Percentiles rank a stretch among this genome's conserved stretches.
These are phyloP conservation scores for Colletotrichum tropicale DNA, from an alignment of 2,329 filamentous ascomycete genomes.

Conservation along the genomic window DNA sequence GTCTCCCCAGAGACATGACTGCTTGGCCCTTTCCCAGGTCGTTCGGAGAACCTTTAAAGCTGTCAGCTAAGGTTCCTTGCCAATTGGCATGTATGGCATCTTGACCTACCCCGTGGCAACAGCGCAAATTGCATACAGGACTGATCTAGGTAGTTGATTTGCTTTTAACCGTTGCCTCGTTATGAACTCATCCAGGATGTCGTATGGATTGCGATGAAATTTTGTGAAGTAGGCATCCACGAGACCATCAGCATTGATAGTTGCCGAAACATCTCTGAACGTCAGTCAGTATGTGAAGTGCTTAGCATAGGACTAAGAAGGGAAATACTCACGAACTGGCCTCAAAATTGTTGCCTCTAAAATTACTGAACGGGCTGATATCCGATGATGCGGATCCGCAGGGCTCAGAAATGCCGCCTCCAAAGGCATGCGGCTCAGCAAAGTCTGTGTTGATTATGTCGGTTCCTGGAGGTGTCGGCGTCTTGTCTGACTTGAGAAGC, in stretches of 20 bases:
- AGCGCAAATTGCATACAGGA: constrained; percentile 5
- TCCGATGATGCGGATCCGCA: constrained; percentile 4
- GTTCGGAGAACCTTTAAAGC: neutral
- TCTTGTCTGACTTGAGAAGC: constrained; percentile 15
- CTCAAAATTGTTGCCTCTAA: neutral
- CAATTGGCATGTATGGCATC: neutral
- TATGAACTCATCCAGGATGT: neutral
- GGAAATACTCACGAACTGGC: neutral
- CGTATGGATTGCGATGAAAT: constrained; percentile 4
- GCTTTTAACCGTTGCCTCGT: neutral
- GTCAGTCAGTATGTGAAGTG: neutral
- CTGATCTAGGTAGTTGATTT: constrained; percentile 1
- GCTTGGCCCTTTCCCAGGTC: neutral
- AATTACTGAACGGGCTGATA: neutral
- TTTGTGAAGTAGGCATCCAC: constrained; percentile 10
- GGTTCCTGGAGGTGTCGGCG: neutral
- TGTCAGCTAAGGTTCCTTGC: neutral
- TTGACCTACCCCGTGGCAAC: constrained; percentile 3
- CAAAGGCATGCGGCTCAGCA: neutral
- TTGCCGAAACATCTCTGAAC: neutral
- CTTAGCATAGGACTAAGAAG: neutral
- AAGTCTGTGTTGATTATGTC: neutral
- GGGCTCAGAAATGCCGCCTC: neutral
- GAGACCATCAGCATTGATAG: constrained; percentile 4
- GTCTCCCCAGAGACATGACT: constrained; percentile 10